Evolutionary conservation across 257 asterid species (phyloP), one percentile per base, ranked within the genome.

Genomic region (Capsicum pubescens): DNA sequence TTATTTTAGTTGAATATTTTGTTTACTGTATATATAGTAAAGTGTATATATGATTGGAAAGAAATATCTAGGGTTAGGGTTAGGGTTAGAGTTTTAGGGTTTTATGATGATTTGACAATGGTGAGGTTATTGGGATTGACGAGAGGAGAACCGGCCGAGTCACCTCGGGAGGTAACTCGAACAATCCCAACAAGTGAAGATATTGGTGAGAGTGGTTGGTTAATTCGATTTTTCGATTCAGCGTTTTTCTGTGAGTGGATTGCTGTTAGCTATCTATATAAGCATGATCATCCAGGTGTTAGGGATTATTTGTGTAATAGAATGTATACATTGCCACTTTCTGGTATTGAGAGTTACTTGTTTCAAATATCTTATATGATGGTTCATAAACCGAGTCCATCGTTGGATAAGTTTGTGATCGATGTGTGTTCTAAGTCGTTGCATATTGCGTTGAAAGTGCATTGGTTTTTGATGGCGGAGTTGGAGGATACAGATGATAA

Each of bases 401-500:
- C 98, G 48, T 90, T 95, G 79, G 98, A 95, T 83, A 95, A 93
- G 91, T 95, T 95, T 77, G 98, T 95, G 1, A 95, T 95, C 14
- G 98, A 95, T 84, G 89, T 93, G 55, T 95, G 98, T 86, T 89
- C 96, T 0, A 92, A 91, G 86, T 91, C 97, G 57, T 91, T 95
- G 60, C 91, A 92, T 84, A 95, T 95, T 57, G 95, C 98, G 6
- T 89, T 95, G 44, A 95, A 95, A 87, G 98, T 95, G 54, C 95
- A 95, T 81, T 95, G 98, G 98, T 92, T 95, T 88, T 84, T 95
- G 90, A 92, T 95, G 95, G 98, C 98, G 76, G 98, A 95, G 93
- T 88, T 95, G 88, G 98, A 95, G 90, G 98, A 95, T 86, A 88
- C 89, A 3, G 98, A 95, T 89, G 98, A 95, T 87, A 95, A 91